Base-by-base conservation (phyloP, 352 stramenopile species). In the Phytophthora litchii region DNA sequence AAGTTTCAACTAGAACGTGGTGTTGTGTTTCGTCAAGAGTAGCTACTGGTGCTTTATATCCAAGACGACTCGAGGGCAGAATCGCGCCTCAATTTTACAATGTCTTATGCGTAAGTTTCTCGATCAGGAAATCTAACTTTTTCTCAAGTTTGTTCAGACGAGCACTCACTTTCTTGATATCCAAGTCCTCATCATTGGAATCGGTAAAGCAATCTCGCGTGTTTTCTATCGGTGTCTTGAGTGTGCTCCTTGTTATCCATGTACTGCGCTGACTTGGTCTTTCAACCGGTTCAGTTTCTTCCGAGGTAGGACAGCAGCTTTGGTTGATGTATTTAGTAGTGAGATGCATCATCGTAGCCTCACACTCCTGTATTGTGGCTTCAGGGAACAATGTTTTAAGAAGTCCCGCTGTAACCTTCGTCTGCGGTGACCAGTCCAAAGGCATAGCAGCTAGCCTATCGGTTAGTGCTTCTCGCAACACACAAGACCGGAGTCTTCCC, bases 1-100 rank as follows among this genome's bases (percentile, higher is more conserved):
- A 69, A 62, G 14, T 73, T 78, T 35, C 48, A 75, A 43, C 23
- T 76, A 9, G 35, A 76, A 42, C 3, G 67, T 51, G 64, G 60
- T 3, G 52, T 71, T 11, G 34, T 63, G n/a, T 80, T 77, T 36
- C 57, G 63, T 5, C 63, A 71, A 46, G 43, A 49, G 46, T 31
- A 50, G 23, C 5, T 27, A 27, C 5, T 5, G 23, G n/a, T n/a
- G n/a, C n/a, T n/a, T n/a, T n/a, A n/a, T n/a, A n/a, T n/a, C n/a
- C n/a, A n/a, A n/a, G n/a, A 27, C 23, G 23, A 27, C 5, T 27
- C 23, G 5, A 5, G 23, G 3, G 23, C 23, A 27, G 3, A 27
- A 27, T 5, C 23, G 5, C 23, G 5, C 5, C 23, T 34, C 29
- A 34, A 21, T 14, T 17, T 40, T 57, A 41, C 37, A 48, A 25